Base-by-base conservation (phyloP, 2,329 filamentous ascomycete genomes). In the Scedosporium boydii region DNA sequence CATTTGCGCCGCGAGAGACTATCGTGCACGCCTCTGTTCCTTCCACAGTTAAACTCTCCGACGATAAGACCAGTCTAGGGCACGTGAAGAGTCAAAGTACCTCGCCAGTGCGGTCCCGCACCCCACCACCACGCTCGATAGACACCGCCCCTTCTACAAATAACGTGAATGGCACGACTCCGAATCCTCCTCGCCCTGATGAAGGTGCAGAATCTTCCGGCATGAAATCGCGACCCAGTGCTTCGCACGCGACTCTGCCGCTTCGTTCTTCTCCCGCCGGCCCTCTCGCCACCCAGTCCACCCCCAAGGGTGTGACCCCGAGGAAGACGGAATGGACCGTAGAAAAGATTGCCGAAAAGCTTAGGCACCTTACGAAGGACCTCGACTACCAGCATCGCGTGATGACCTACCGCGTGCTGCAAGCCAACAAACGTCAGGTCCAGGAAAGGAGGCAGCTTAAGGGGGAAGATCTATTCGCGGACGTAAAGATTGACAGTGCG, bases 381-480 rank as follows among this genome's bases (percentile, higher is more conserved):
- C 77, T 84, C 29, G 74, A 76, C 59, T 70, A 75, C 12, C 75
- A 77, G 44, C 79, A 83, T 62, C 74, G 77, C 6, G 41, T 59
- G 42, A 59, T 63, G 58, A 46, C 29, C 5, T 63, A 63, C 44
- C 27, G 56, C 7, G 48, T 46, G 34, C 26, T 63, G 5, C 56
- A 59, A 44, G 23, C 38, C 6, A 59, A 44, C 44, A 27, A 44
- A n/a, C 38, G 26, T 26, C 18, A 53, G 7, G 6, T 62, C 34
- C n/a, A 44, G 18, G 60, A 62, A 41, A 46, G 73, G 27, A 75
- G 74, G 34, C 71, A 78, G 63, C 67, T 74, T 26, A 75, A 75
- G 60, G 76, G 78, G 55, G 69, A 72, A 7, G 80, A 83, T 63
- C 75, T 78, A 64, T 83, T 85, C 66, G 77, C 77, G 2, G 71